Percentiles rank a stretch among this genome's conserved stretches.
Conservation (phyloP, 768 basidiomycete species). For the Kwoniella shandongensis region DNA sequence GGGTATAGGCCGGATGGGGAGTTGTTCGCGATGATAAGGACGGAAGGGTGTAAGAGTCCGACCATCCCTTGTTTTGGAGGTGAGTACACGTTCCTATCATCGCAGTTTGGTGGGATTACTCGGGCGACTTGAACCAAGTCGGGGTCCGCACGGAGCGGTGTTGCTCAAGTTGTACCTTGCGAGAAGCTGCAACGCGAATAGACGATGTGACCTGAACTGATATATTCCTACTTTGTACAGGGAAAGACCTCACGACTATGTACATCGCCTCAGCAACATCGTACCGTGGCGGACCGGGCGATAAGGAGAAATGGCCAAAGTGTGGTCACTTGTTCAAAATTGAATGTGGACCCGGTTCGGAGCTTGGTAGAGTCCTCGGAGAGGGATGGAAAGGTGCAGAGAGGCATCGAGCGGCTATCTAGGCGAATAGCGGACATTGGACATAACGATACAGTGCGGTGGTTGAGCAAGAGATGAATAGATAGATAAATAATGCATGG, state of each 20-base stretch:
- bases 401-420: constrained; percentile 20
- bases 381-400: constrained; percentile 42
- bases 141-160: not conserved
- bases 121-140: not conserved
- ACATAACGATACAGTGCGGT: not conserved
- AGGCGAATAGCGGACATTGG: not conserved
- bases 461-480: not conserved
- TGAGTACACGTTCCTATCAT: too few relatives aligned
- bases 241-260: constrained; percentile 39
- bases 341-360: constrained; percentile 32
- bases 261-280: constrained; percentile 39
- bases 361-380: constrained; percentile 29
- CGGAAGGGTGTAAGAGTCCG: constrained; percentile 21
- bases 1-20: constrained; percentile 41
- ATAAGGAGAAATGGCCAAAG: constrained; percentile 24
- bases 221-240: not conserved
- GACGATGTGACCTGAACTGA: not conserved
- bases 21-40: constrained; percentile 32
- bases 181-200: constrained; percentile 1
- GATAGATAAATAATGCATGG: not conserved
- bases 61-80: constrained; percentile 48
- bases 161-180: not conserved
- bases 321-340: constrained; percentile 40
- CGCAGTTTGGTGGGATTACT: too few relatives aligned
- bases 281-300: constrained; percentile 22